Evolutionary conservation across 345 rosid species (phyloP), one percentile per base, ranked within the genome.

Genomic region (Viola odorata): DNA sequence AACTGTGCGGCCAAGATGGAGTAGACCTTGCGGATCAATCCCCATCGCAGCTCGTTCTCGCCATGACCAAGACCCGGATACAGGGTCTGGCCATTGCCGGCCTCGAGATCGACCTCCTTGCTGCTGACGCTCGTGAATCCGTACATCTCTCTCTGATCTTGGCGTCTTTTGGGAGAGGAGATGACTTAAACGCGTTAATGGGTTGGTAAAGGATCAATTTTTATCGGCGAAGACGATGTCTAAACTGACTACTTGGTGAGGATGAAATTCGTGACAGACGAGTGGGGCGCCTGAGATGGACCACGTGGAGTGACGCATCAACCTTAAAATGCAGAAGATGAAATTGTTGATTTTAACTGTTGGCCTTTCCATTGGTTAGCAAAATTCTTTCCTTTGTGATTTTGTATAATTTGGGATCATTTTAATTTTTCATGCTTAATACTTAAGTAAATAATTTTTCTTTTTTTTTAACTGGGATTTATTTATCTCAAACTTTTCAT

Each of bases 1-100:
- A 94, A 72, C 89, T 94, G 97, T 0, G 81, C 91, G 0, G 96
- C 66, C 23, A 94, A 78, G 62, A 94, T 90, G 5, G 91, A 91
- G 65, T 90, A 94, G 59, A 90, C 97, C 66, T 94, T 94, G 57
- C 90, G 96, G 62, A 89, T 84, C 73, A 94, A 83, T 10, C 90
- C 96, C 97, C 97, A 92, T 8, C 98, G 91, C 61, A 87, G 91
- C 65, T 85, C 85, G 76, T 86, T 84, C 79, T 92, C 99, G 23
- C 94, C 96, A 55, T 63, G 66, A 73, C 96, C 73, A 45, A 92
- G 77, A 53, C 91, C 97, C 0, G 97, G 96, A 64, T 84, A 92
- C 60, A 89, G 80, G 61, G 83, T 74, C 74, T 80, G 89, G 41
- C 96, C 68, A 41, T 62, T 67, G 7, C 76, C 86, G 50, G 66